phyloP scores from a whole-genome alignment of 306 rosid genomes.

The Pueraria montana region DNA sequence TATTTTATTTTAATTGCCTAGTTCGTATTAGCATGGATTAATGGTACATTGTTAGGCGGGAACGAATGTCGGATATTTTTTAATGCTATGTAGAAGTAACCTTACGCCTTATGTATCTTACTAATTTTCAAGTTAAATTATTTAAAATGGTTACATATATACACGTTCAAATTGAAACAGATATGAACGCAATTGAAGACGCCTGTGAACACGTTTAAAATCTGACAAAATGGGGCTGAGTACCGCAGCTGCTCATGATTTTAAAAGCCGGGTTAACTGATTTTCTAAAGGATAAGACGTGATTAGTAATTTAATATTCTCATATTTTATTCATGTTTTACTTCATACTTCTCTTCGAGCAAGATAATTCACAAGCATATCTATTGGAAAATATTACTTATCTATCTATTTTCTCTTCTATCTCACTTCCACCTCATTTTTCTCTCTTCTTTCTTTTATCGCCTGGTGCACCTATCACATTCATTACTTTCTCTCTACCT shows the following conservation, averaged over 20 bases:
- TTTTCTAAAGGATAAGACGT: neutral
- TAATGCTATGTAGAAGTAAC: neutral
- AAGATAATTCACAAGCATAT: neutral
- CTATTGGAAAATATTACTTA: too few relatives aligned
- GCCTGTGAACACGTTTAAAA: neutral
- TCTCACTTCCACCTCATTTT: too few relatives aligned
- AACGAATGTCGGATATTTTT: neutral
- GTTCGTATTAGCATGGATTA: neutral
- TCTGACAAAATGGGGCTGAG: neutral
- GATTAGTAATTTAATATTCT: too few relatives aligned
- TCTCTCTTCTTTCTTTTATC: too few relatives aligned
- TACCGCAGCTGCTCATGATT: neutral
- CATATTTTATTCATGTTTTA: too few relatives aligned
- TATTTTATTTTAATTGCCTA: neutral
- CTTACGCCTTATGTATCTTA: neutral
- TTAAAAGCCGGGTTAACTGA: neutral
- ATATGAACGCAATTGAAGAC: neutral
- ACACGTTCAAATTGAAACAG: too few relatives aligned
- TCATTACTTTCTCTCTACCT: too few relatives aligned
- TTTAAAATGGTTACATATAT: neutral
- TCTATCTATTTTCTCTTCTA: too few relatives aligned
- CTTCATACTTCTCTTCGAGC: neutral
- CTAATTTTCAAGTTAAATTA: neutral
- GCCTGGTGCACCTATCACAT: too few relatives aligned
- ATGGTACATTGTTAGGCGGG: constrained; percentile 3